Conservation (phyloP, 345 rosid genomes). For the Acer yangbiense region DNA sequence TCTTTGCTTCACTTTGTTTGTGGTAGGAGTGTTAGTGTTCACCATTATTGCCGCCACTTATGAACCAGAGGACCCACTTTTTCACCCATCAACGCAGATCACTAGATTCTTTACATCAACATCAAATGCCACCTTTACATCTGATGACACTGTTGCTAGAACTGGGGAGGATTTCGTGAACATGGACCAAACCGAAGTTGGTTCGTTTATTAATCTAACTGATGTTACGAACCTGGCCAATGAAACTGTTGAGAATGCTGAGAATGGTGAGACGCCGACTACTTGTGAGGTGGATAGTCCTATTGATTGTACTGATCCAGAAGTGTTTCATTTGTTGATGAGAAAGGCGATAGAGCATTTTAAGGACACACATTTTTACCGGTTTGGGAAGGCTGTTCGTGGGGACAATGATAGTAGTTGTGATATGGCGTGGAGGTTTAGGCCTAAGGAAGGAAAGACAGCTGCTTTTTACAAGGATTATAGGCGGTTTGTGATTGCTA, state of each 20-base stretch:
- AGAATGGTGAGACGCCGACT: conserved; percentile 7
- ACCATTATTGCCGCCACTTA: conserved; percentile 92
- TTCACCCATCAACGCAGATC: conserved; percentile 79
- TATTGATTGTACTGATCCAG: conserved; percentile 78
- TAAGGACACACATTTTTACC: conserved; percentile 84
- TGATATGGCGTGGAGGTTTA: conserved; percentile 93
- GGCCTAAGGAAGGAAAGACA: conserved; percentile 92
- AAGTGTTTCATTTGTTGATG: conserved; percentile 90
- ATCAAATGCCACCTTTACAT: conserved; percentile 76
- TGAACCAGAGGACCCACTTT: conserved; percentile 87
- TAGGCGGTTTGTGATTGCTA: conserved; percentile 64
- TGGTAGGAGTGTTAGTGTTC: conserved; percentile 75
- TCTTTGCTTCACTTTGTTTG: conserved; percentile 83
- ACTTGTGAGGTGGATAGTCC: conserved; percentile 51
- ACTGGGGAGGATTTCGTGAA: conserved; percentile 95
- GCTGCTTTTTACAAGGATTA: conserved; percentile 92
- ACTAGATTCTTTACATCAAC: conserved; percentile 76
- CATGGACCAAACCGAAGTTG: conserved; percentile 65
- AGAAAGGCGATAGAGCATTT: conserved; percentile 71
- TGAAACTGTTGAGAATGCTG: conserved; percentile 11
- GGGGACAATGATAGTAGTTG: conserved; percentile 59
- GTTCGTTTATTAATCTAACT: conserved; percentile 57
- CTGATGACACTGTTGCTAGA: conserved; percentile 67
- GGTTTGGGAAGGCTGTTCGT: conserved; percentile 74
- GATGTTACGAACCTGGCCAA: conserved; percentile 48